Conservation (phyloP, 257 asterid species). For the Ballota nigra region DNA sequence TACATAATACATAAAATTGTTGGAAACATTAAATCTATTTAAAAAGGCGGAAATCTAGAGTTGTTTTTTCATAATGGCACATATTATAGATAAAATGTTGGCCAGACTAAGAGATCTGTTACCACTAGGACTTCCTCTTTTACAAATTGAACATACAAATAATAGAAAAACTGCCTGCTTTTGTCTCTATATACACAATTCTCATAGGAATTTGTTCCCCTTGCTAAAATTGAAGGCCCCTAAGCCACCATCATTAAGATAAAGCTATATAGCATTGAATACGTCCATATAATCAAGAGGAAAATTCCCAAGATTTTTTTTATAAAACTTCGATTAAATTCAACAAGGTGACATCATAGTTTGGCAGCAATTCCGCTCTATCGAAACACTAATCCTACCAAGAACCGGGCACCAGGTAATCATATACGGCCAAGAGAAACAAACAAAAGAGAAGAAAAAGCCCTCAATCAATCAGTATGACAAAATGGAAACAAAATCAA, state of each 20-base stretch:
- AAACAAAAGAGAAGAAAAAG: no score
- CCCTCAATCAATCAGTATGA: slow-evolving; percentile 6
- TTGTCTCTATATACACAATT: background rate
- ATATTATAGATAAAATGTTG: background rate
- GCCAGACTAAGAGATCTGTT: background rate
- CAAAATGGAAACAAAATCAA: background rate
- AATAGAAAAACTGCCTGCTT: background rate
- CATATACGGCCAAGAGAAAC: background rate
- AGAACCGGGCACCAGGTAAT: background rate
- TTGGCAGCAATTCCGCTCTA: background rate
- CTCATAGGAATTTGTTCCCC: background rate
- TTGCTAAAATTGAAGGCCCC: background rate
- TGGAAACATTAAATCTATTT: background rate
- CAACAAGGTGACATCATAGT: background rate
- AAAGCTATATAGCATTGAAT: background rate
- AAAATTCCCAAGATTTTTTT: background rate
- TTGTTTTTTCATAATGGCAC: background rate
- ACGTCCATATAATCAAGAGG: background rate
- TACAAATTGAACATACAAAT: background rate
- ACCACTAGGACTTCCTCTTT: background rate
- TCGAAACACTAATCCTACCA: background rate
- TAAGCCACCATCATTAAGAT: background rate
- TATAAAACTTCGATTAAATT: background rate
- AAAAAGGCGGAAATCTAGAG: background rate
- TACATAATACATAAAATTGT: background rate